These are phyloP conservation scores for Lipomyces sp. DNA, from an alignment of 805 yeast species.

Conservation along the genomic window DNA sequence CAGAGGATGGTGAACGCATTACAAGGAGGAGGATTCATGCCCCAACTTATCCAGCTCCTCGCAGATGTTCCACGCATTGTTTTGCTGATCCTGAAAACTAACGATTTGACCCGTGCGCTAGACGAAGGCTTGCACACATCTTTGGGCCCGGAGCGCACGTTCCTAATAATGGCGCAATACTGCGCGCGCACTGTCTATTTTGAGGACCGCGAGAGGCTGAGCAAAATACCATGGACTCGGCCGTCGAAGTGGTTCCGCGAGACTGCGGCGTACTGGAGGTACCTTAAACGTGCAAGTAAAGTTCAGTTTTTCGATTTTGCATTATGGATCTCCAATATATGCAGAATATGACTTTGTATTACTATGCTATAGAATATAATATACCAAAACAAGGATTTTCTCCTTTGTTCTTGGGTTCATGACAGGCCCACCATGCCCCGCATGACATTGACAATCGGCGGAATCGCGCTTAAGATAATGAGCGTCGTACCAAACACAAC, in stretches of 20 bases:
- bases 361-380: background rate
- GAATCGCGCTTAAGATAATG: slow-evolving; percentile 64
- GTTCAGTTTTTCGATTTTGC: slow-evolving; percentile 10
- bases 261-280: slow-evolving; percentile 6
- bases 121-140: slow-evolving; percentile 83
- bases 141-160: slow-evolving; percentile 81
- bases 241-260: background rate
- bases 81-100: slow-evolving; percentile 82
- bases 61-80: slow-evolving; percentile 82
- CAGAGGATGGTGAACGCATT: slow-evolving; percentile 62
- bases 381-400: background rate
- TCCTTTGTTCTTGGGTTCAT: background rate
- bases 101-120: slow-evolving; percentile 83
- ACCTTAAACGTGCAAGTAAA: slow-evolving; percentile 8
- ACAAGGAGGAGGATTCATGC: slow-evolving; percentile 55
- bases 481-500: slow-evolving; percentile 68
- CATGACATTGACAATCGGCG: slow-evolving; percentile 50
- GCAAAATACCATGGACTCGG: background rate
- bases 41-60: slow-evolving; percentile 73
- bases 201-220: slow-evolving; percentile 42
- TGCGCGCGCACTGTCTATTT: slow-evolving; percentile 76
- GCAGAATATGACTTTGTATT: background rate
- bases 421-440: slow-evolving; percentile 48
- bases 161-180: slow-evolving; percentile 82
- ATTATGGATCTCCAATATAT: slow-evolving; percentile 12